phyloP scores from a whole-genome alignment of 768 basidiomycete species.

The Pisolithus sp. region DNA sequence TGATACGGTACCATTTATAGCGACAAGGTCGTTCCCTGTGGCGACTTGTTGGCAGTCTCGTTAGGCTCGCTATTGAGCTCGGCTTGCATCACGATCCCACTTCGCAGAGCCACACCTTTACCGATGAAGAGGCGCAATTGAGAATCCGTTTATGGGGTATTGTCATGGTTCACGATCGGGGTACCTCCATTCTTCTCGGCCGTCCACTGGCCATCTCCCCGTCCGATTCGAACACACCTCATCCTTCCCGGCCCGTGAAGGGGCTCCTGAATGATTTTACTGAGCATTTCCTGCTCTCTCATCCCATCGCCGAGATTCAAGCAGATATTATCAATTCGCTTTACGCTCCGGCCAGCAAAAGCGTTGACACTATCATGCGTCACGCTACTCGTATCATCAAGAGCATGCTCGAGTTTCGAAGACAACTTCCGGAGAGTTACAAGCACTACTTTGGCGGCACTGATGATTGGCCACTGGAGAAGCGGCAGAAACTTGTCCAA shows the following conservation, averaged over 20 bases:
- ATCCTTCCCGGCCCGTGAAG: constrained; percentile 42
- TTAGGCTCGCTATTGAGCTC: constrained; percentile 75
- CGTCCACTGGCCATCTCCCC: constrained; percentile 79
- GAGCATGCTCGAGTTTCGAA: constrained; percentile 65
- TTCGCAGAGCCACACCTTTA: constrained; percentile 53
- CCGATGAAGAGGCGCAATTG: constrained; percentile 68
- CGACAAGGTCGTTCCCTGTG: constrained; percentile 85
- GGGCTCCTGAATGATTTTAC: constrained; percentile 46
- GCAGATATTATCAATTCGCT: constrained; percentile 86
- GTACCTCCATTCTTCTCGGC: constrained; percentile 81
- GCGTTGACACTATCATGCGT: constrained; percentile 62
- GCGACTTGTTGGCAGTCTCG: constrained; percentile 82
- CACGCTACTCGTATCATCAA: constrained; percentile 77
- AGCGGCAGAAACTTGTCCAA: constrained; percentile 58
- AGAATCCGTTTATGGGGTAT: constrained; percentile 83
- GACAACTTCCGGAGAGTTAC: constrained; percentile 65
- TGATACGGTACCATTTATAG: constrained; percentile 31
- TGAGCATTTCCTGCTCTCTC: constrained; percentile 73
- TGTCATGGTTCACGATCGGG: constrained; percentile 81
- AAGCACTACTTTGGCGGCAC: constrained; percentile 74
- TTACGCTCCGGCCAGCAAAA: constrained; percentile 70
- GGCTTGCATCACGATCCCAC: constrained; percentile 84
- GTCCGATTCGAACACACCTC: constrained; percentile 77
- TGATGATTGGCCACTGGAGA: constrained; percentile 64
- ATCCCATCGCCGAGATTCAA: constrained; percentile 75